These are phyloP conservation scores for Cystobasidium ongulense DNA, from an alignment of 768 basidiomycete species.

Conservation along the genomic window DNA sequence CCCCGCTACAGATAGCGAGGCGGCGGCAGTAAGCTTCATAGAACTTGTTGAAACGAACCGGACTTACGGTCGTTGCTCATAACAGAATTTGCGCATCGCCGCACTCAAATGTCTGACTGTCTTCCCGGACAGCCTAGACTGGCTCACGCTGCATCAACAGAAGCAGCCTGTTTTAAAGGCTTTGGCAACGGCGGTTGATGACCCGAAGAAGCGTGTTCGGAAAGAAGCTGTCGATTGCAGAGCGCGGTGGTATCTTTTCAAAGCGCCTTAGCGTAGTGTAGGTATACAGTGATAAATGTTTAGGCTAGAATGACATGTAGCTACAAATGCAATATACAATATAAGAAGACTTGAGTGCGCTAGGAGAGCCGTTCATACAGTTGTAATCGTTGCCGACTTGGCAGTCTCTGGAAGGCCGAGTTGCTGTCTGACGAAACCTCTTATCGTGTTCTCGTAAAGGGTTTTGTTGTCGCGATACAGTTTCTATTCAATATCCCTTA, in stretches of 20 bases:
- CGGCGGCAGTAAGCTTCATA: slow-evolving; percentile 25
- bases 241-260: slow-evolving; percentile 45
- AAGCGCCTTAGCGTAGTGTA: slow-evolving; percentile 7
- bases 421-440: slow-evolving; percentile 73
- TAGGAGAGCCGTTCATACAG: not conserved
- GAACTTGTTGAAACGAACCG: not conserved
- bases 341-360: not conserved
- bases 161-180: slow-evolving; percentile 66
- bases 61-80: not conserved
- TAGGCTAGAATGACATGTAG: not conserved
- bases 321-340: too few relatives aligned
- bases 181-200: slow-evolving; percentile 69
- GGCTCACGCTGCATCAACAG: slow-evolving; percentile 71
- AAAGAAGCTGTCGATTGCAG: slow-evolving; percentile 80
- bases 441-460: slow-evolving; percentile 81
- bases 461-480: slow-evolving; percentile 78
- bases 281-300: not conserved
- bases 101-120: slow-evolving; percentile 67
- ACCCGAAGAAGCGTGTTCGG: slow-evolving; percentile 74
- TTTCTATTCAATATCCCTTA: slow-evolving; percentile 50
- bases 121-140: slow-evolving; percentile 68
- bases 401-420: slow-evolving; percentile 51
- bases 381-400: not conserved
- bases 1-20: not conserved
- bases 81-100: slow-evolving; percentile 64